Evolutionary conservation across 2,329 filamentous ascomycete genomes (phyloP).

Genomic region (Rutstroemia sydowiana): DNA sequence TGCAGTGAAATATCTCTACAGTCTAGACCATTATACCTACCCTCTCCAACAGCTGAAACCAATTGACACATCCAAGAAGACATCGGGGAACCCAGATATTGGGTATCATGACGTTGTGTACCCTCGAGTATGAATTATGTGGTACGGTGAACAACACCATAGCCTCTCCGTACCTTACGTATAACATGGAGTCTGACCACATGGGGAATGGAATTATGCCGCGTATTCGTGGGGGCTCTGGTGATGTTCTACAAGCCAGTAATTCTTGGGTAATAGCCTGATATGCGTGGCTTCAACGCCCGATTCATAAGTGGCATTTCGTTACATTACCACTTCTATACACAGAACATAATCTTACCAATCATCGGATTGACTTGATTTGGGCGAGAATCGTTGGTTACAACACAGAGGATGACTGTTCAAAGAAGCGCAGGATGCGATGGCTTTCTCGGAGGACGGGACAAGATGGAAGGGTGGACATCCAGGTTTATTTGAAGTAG

Average conservation of each 20-base stretch:
- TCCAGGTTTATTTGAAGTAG: conserved; percentile 8
- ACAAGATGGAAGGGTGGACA: neutral
- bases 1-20: neutral
- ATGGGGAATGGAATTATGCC: neutral
- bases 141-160: neutral
- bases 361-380: neutral
- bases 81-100: neutral
- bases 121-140: neutral
- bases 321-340: neutral
- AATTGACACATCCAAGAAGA: neutral
- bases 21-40: neutral
- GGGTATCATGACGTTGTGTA: conserved; percentile 6
- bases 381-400: neutral
- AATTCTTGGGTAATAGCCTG: conserved; percentile 1
- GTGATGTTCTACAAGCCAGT: neutral
- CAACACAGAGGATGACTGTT: conserved; percentile 7
- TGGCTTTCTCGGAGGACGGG: neutral
- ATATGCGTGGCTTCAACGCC: conserved; percentile 3
- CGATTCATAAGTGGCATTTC: conserved; percentile 1
- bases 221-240: conserved; percentile 8
- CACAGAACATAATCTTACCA: neutral
- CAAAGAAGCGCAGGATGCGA: neutral
- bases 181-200: neutral
- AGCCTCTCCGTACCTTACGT: conserved; percentile 8
- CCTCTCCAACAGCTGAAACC: neutral